Percentiles rank a stretch among this genome's conserved stretches.
Evolutionary conservation across 495 filamentous ascomycete species (phyloP).

Genomic region (Talaromyces borbonicus): DNA sequence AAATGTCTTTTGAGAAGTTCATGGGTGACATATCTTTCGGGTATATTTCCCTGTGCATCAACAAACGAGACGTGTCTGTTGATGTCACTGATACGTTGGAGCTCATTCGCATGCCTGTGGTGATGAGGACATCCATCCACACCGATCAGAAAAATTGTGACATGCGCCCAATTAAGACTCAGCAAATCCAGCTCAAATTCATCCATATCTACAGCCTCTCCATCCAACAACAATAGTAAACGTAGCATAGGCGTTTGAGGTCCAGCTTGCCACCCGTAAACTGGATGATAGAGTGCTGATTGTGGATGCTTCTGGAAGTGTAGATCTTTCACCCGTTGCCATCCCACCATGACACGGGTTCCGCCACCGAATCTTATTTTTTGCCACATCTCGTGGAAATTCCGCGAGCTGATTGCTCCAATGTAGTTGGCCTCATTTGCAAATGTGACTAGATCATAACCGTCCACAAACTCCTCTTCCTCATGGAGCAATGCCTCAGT

Average conservation of each 20-base stretch:
- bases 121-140: constrained; percentile 40
- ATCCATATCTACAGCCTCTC: constrained; percentile 40
- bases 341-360: constrained; percentile 37
- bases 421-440: constrained; percentile 25
- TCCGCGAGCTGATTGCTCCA: constrained; percentile 27
- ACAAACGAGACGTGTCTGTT: constrained; percentile 40
- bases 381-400: constrained; percentile 27
- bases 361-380: constrained; percentile 26
- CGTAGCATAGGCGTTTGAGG: constrained; percentile 34
- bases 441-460: constrained; percentile 36
- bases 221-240: constrained; percentile 33
- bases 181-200: constrained; percentile 41
- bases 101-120: constrained; percentile 38
- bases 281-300: constrained; percentile 34
- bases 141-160: constrained; percentile 41
- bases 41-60: constrained; percentile 38
- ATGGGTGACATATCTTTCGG: constrained; percentile 37
- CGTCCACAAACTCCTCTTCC: constrained; percentile 23
- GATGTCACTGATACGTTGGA: constrained; percentile 36
- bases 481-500: constrained; percentile 34
- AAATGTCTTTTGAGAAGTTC: constrained; percentile 40
- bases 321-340: constrained; percentile 38
- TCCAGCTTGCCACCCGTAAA: constrained; percentile 41
- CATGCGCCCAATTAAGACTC: constrained; percentile 35
- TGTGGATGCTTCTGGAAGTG: constrained; percentile 38